Base-by-base conservation (phyloP, 2,329 filamentous ascomycete genomes). In the Nannizziopsis barbatae region DNA sequence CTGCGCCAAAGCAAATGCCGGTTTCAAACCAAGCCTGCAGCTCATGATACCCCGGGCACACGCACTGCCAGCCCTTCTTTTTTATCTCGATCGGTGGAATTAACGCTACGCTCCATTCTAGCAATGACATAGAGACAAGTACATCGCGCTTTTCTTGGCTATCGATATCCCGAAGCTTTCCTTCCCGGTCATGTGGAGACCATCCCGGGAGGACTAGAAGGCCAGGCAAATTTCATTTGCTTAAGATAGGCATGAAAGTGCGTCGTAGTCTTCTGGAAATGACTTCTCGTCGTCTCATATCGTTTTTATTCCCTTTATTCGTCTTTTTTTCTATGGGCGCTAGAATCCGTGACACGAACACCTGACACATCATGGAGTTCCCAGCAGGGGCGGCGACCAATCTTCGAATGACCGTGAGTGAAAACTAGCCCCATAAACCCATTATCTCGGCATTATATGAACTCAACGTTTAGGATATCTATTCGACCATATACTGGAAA, bases 401-500 rank as follows among this genome's bases (percentile, higher is more conserved):
- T 53, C 58, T 69, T 54, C 63, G 61, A 57, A 57, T 63, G 47
- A 64, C 69, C 58, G 67, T 70, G 61, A 56, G 67, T 62, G 38
- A 3, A 27, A 27, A 27, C 4, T 49, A n/a, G 44, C 30, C 37
- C 20, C 18, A 5, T 15, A 41, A 32, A 20, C 20, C 8, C n/a
- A 20, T 20, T n/a, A 40, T 43, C 17, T 36, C 30, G 14, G 18
- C 30, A 15, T 18, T 20, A 47, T 20, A 18, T 41, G 27, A 41
- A 43, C 14, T 15, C 20, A 38, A 33, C 37, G 6, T 33, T 6
- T 51, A 70, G 67, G 65, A 68, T 60, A 65, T 65, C 31, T 68
- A 68, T 57, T 66, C 65, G 52, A 64, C 58, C 33, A 64, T 69
- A 20, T 62, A 69, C 48, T 70, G 67, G 65, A 66, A 65, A 54